phyloP scores from a whole-genome alignment of 192 early-diverging fungal species.

The Gryganskiella cystojenkinii region DNA sequence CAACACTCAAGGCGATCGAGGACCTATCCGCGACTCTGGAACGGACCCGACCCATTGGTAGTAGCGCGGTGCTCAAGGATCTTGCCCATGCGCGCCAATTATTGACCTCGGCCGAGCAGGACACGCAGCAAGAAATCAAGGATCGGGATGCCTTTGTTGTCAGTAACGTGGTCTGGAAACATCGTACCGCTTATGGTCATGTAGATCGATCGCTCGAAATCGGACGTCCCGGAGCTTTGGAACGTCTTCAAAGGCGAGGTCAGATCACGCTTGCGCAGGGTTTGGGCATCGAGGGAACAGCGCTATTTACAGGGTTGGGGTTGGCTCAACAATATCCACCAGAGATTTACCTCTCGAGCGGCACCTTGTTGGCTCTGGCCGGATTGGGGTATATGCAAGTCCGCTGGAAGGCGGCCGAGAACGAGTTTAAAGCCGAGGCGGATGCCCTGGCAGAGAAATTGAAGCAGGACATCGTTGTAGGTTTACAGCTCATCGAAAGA shows the following conservation, averaged over 20 bases:
- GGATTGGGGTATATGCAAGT: conserved; percentile 49
- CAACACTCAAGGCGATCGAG: conserved; percentile 33
- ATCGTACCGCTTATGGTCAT: conserved; percentile 33
- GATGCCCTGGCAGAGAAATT: conserved; percentile 29
- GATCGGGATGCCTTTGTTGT: conserved; percentile 47
- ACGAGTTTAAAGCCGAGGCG: conserved; percentile 39
- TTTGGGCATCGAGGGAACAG: conserved; percentile 32
- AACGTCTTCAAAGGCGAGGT: conserved; percentile 38
- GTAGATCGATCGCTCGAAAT: conserved; percentile 15
- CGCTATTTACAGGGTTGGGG: conserved; percentile 30
- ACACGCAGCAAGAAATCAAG: conserved; percentile 35
- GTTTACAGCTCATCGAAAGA: no score
- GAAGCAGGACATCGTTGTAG: conserved; percentile 46
- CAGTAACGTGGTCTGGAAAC: conserved; percentile 46
- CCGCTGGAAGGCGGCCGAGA: conserved; percentile 54
- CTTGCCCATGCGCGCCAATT: conserved; percentile 25
- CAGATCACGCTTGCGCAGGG: conserved; percentile 42
- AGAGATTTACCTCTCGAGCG: conserved; percentile 45
- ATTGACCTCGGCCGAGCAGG: conserved; percentile 6
- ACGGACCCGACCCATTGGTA: conserved; percentile 30
- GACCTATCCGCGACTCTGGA: conserved; percentile 16
- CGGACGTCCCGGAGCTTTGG: conserved; percentile 30
- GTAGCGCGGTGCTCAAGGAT: conserved; percentile 27
- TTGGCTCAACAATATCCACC: conserved; percentile 49
- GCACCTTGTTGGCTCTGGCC: conserved; percentile 23